Evolutionary conservation across 169 alveolate genomes (phyloP).

Genomic region (Babesia ovata): DNA sequence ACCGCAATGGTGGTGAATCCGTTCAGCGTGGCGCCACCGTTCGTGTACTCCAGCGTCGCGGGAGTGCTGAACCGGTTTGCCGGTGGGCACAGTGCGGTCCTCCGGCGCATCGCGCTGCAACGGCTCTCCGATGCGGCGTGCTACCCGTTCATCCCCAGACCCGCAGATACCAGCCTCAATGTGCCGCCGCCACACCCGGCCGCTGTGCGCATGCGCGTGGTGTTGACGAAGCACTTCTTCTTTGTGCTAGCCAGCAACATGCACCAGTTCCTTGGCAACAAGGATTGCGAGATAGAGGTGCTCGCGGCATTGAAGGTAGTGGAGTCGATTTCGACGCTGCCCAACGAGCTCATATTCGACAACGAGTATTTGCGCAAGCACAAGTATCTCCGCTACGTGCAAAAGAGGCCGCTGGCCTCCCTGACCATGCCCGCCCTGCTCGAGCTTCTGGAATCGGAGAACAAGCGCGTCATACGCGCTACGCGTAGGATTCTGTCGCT

Average conservation of each 20-base stretch:
- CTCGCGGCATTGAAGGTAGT: slow-evolving; percentile 44
- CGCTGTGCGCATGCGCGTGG: slow-evolving; percentile 14
- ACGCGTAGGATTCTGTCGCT: slow-evolving; percentile 20
- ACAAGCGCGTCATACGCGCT: slow-evolving; percentile 28
- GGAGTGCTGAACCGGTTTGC: slow-evolving; percentile 28
- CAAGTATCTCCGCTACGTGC: slow-evolving; percentile 11
- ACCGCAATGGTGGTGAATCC: slow-evolving; percentile 32
- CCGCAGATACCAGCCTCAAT: neutral
- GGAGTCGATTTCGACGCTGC: slow-evolving; percentile 36
- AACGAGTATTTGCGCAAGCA: slow-evolving; percentile 14
- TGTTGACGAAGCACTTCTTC: slow-evolving; percentile 30
- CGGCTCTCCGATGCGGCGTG: slow-evolving; percentile 41
- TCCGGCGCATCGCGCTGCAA: slow-evolving; percentile 41
- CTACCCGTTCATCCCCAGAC: slow-evolving; percentile 23
- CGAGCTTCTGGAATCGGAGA: slow-evolving; percentile 36
- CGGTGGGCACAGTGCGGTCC: slow-evolving; percentile 25
- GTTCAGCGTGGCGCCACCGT: slow-evolving; percentile 44
- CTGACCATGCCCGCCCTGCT: slow-evolving; percentile 26
- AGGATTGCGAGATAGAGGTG: slow-evolving; percentile 31
- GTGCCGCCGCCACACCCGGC: no score
- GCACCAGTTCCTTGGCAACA: slow-evolving; percentile 17
- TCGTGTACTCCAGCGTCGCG: slow-evolving; percentile 19
- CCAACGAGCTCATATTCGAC: slow-evolving; percentile 28
- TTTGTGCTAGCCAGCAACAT: slow-evolving; percentile 17
- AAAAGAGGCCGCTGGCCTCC: slow-evolving; percentile 27